Evolutionary conservation across 805 yeast species (phyloP), one percentile per base, ranked within the genome.

Genomic region (Debaryomyces maramus): DNA sequence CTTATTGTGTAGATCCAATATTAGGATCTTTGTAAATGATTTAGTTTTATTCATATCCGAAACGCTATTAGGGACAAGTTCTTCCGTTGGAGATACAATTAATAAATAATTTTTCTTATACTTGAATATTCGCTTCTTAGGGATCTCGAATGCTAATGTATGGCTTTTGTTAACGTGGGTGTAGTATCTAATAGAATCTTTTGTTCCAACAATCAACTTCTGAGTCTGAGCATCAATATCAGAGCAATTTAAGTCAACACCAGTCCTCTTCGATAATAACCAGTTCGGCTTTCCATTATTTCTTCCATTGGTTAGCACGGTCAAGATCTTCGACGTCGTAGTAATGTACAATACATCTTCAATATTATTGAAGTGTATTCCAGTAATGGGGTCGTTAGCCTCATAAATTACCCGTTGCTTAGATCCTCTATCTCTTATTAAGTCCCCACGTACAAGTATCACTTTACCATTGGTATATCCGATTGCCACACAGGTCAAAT

Each of bases 401-500:
- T 84, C 87, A 55, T 81, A 87, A 1, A 90, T 81, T 0, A 84
- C 59, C 20, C 97, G 69, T 53, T 91, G 98, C 47, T 93, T 78
- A 7, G 96, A 81, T 0, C 98, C 98, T 43, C 96, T 69, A 55
- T 93, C 99, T 50, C 89, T 79, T 5, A 88, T 49, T 22, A 93
- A 60, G 59, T 93, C 98, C 6, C 99, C 99, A 46, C 98, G 67
- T 0, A 90, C 78, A 5, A 90, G 65, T 2, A 90, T 67, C 2
- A 90, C 88, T 15, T 80, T 73, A 2, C 99, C 99, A 58, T 89
- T 84, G 10, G 90, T 83, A 51, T 80, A 87, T 0, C 96, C 96
- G 33, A 87, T 64, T 0, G 85, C 90, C 5, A 85, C 58, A 23
- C 86, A 77, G 3, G 87, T 73, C 44, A 83, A 75, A 43, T 77